Base-by-base conservation (phyloP, 257 asterid genomes). In the Petrea volubilis region DNA sequence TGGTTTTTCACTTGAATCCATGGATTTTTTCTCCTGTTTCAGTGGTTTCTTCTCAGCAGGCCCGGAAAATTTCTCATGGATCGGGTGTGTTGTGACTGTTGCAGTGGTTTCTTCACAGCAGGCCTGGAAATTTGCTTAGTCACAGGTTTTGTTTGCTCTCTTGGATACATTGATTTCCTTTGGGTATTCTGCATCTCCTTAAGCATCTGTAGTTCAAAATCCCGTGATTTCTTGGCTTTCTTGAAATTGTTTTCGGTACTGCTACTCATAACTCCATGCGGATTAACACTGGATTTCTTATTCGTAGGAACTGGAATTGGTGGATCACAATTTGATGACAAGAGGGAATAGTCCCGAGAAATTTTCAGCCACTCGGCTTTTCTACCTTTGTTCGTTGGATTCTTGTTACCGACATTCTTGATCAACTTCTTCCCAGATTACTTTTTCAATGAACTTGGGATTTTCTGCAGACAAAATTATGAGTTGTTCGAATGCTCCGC, bases 341-440 rank as follows among this genome's bases (percentile, higher is more conserved):
- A 44, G 28, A 57, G 27, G 20, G 74, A 69, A 41, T 69, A 69
- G 23, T 69, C 74, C 12, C 65, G 66, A 0, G 28, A 3, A 0
- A 56, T 23, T 41, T 17, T 56, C 17, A 56, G 43, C 20, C 43
- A 25, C 43, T 17, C 14, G 13, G 27, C 59, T 69, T 69, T 56
- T 12, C 9, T 21, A 9, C 27, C 33, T 29, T 5, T 25, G 11
- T 4, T 18, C 4, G 6, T 40, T 18, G 40, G 10, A 0, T 38
- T 38, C 43, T 38, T 38, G 10, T 38, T 7, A n/a, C n/a, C n/a
- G n/a, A n/a, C n/a, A 12, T 8, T 15, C 23, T 17, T 20, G 2
- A n/a, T 20, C 8, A 3, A 8, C 36, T 23, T 56, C 52, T 34
- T 38, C 13, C 17, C 13, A n/a, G 24, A 15, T 11, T 10, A 31